Base-by-base conservation (phyloP, 805 yeast species). In the Geotrichum ghanense region DNA sequence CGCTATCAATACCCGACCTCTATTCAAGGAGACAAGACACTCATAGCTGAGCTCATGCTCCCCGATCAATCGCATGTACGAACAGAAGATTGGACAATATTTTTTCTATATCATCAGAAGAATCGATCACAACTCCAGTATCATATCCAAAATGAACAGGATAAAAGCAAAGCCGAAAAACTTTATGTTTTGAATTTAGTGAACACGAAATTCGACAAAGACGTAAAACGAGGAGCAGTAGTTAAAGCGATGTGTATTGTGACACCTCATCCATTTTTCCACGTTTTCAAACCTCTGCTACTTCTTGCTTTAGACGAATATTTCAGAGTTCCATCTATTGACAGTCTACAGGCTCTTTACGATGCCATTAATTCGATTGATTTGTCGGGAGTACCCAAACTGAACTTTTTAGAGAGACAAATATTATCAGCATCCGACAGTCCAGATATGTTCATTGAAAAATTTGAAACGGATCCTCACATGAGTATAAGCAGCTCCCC, bases 171-270 rank as follows among this genome's bases (percentile, higher is more conserved):
- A 44, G 56, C 58, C 3, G 66, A 71, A 14, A 71, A 77, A 4
- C 65, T 77, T 51, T 81, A 69, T 53, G 72, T 80, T 48, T 66
- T 78, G 45, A 79, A 78, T 31, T 68, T 78, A 2, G 82, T 78
- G 45, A 75, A 74, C 49, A 67, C 78, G 22, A 64, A 70, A 45
- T 67, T 66, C 48, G 70, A 69, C 35, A 46, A 56, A 5, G 55
- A 59, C 14, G 71, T 71, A 45, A 68, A 68, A 45, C 67, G 89
- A 54, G 88, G 88, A 1, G 74, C 79, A 2, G 63, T 65, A 16
- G 78, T 82, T 48, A 76, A 74, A 55, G 67, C 84, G 2, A 64
- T 82, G 47, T 75, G 82, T 3, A 62, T 82, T 7, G 72, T 81
- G 1, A 78, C 87, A 2, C 65, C 69, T 12, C 61, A 76, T 45